These are phyloP conservation scores for Penicillium crystallinum DNA, from an alignment of 495 filamentous ascomycete species.

Conservation along the genomic window DNA sequence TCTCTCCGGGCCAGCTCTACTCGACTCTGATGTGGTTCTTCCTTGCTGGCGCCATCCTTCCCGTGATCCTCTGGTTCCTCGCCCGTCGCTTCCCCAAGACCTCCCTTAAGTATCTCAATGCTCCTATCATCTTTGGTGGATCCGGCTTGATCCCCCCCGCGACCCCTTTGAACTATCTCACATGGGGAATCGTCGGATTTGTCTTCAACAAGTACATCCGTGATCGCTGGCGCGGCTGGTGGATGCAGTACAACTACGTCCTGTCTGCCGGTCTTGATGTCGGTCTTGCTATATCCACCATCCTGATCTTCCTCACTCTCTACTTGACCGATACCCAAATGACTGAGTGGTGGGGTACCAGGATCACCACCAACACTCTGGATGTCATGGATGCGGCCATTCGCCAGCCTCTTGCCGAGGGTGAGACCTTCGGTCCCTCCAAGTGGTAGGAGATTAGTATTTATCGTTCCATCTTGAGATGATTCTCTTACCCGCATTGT, in stretches of 20 bases:
- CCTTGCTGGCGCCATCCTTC: conserved; percentile 44
- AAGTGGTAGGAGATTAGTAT: conserved; percentile 29
- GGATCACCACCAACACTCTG: conserved; percentile 39
- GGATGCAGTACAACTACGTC: conserved; percentile 76
- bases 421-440: conserved; percentile 56
- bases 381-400: conserved; percentile 39
- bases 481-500: no score
- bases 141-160: conserved; percentile 45
- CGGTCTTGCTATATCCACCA: conserved; percentile 59
- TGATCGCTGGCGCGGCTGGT: conserved; percentile 61
- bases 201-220: conserved; percentile 63
- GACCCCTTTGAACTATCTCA: conserved; percentile 49
- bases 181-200: conserved; percentile 64
- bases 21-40: conserved; percentile 44
- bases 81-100: conserved; percentile 41
- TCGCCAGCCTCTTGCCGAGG: conserved; percentile 27
- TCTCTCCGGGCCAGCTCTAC: conserved; percentile 47
- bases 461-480: background rate
- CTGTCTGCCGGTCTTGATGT: conserved; percentile 66
- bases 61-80: conserved; percentile 41
- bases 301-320: conserved; percentile 68
- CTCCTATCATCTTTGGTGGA: conserved; percentile 47
- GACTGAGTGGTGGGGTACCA: conserved; percentile 65
- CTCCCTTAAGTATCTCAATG: conserved; percentile 38
- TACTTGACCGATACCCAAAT: conserved; percentile 46